Percentiles rank a stretch among this genome's conserved stretches.
Conservation (phyloP, 371 early-diverging fungal species). For the Parasitella parasitica region DNA sequence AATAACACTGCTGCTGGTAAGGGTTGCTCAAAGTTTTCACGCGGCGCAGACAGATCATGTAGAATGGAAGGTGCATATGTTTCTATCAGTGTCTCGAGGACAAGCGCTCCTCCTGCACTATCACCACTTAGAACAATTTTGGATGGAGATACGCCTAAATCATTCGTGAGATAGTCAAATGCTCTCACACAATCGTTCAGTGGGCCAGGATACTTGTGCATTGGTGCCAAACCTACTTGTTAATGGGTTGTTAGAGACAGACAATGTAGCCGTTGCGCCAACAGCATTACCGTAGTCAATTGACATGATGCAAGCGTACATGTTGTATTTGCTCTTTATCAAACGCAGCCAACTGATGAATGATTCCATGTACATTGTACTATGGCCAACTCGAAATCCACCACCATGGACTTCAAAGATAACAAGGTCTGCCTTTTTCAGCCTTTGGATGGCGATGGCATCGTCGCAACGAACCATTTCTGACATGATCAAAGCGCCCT, state of each 20-base stretch:
- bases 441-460: slow-evolving; percentile 11
- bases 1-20: slow-evolving; percentile 36
- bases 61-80: slow-evolving; percentile 29
- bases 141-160: slow-evolving; percentile 28
- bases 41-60: slow-evolving; percentile 13
- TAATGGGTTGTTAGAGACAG: too few relatives aligned
- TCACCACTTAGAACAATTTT: slow-evolving; percentile 42
- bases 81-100: slow-evolving; percentile 31
- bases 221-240: slow-evolving; percentile 42
- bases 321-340: slow-evolving; percentile 45
- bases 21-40: slow-evolving; percentile 24
- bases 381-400: slow-evolving; percentile 39
- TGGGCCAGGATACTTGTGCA: slow-evolving; percentile 48
- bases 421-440: slow-evolving; percentile 34
- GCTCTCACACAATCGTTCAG: slow-evolving; percentile 47
- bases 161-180: slow-evolving; percentile 43
- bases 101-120: slow-evolving; percentile 37
- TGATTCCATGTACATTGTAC: slow-evolving; percentile 43
- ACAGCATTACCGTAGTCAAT: slow-evolving; percentile 59
- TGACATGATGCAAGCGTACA: slow-evolving; percentile 53
- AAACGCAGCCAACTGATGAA: slow-evolving; percentile 49
- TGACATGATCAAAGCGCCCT: slow-evolving; percentile 21
- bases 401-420: slow-evolving; percentile 46
- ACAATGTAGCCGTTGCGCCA: too few relatives aligned
- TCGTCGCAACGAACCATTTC: slow-evolving; percentile 23